A percentile compares a stretch with the other conserved stretches of the same genome.
Conservation (phyloP, 2,329 filamentous ascomycete species). For the Laburnicola sp. region DNA sequence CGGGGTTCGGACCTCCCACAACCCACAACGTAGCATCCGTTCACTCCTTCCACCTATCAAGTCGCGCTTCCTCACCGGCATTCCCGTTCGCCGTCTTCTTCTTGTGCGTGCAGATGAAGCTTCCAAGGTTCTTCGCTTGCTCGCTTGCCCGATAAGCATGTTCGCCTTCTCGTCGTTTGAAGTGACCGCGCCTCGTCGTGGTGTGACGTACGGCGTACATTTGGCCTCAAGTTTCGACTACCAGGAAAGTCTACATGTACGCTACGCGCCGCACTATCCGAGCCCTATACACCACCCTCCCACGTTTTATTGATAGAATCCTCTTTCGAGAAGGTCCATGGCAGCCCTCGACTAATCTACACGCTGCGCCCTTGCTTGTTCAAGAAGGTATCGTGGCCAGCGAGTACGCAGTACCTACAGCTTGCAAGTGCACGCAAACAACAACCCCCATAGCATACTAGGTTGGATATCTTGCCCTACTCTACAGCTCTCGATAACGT, state of each 20-base stretch:
- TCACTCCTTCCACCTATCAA: not conserved
- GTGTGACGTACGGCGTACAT: too few relatives aligned
- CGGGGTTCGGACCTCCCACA: constrained; percentile 1
- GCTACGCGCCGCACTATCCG: too few relatives aligned
- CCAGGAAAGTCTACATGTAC: too few relatives aligned
- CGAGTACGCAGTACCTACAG: not conserved
- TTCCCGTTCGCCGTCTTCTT: not conserved
- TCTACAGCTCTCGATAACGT: too few relatives aligned
- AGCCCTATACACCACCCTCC: too few relatives aligned
- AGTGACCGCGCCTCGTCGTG: too few relatives aligned
- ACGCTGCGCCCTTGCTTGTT: not conserved
- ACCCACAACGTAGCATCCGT: not conserved
- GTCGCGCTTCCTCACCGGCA: too few relatives aligned
- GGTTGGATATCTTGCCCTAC: too few relatives aligned
- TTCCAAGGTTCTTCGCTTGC: not conserved
- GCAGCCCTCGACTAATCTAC: not conserved
- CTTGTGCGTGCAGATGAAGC: not conserved
- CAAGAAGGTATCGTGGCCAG: not conserved
- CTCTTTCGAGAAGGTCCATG: not conserved
- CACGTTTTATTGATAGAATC: too few relatives aligned
- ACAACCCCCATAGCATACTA: too few relatives aligned
- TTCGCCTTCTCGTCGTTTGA: too few relatives aligned
- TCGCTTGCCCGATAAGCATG: not conserved
- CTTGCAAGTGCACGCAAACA: not conserved
- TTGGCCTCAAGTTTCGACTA: too few relatives aligned